Conservation (phyloP, 1,284 basidiomycete species). For the Boletus smithii region DNA sequence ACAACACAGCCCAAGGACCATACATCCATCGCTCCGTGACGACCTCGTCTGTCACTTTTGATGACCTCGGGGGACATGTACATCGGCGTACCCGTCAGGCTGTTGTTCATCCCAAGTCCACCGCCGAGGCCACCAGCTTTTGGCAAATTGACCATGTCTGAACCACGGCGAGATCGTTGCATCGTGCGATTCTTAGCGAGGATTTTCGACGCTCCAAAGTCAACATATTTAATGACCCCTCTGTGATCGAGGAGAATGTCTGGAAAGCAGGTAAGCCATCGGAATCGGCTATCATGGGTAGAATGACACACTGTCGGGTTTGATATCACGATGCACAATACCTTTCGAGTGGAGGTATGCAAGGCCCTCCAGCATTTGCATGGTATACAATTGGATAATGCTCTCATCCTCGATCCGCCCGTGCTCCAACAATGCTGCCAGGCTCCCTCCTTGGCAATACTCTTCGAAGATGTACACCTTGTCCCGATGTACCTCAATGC, state of each 20-base stretch:
- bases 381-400: constrained; percentile 92
- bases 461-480: constrained; percentile 99
- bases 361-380: constrained; percentile 96
- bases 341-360: constrained; percentile 91
- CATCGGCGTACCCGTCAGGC: constrained; percentile 97
- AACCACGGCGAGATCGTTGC: constrained; percentile 63
- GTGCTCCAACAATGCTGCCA: constrained; percentile 88
- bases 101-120: constrained; percentile 59
- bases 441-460: constrained; percentile 94
- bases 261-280: constrained; percentile 35
- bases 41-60: constrained; percentile 83
- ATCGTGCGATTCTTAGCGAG: constrained; percentile 91
- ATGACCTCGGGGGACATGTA: constrained; percentile 99
- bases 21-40: constrained; percentile 96
- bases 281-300: constrained; percentile 4
- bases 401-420: constrained; percentile 97
- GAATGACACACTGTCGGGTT: constrained; percentile 88
- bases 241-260: constrained; percentile 94
- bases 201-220: constrained; percentile 98
- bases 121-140: constrained; percentile 36
- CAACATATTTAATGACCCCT: constrained; percentile 96
- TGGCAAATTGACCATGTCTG: constrained; percentile 35
- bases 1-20: constrained; percentile 98
- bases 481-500: constrained; percentile 98
- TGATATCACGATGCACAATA: constrained; percentile 96